A percentile compares a stretch with the other conserved stretches of the same genome.
These are phyloP conservation scores for Metschnikowia lochheadii DNA, from an alignment of 805 yeast species.

Conservation along the genomic window DNA sequence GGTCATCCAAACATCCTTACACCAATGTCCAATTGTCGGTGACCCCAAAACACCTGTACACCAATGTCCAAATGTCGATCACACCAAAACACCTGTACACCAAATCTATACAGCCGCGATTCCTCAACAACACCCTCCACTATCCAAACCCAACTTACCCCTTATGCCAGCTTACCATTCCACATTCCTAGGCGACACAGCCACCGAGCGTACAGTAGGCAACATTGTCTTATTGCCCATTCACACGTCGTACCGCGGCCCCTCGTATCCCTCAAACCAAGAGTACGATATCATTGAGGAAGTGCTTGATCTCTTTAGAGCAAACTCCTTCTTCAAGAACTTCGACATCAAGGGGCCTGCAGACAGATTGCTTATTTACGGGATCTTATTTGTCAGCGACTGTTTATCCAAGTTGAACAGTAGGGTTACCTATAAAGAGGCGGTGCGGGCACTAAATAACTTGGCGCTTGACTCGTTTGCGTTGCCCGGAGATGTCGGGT, in stretches of 20 bases:
- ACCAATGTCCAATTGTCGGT: no score
- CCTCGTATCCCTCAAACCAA: constrained; percentile 72
- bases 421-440: constrained; percentile 51
- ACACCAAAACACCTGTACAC: neutral
- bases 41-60: no score
- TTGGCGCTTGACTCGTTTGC: constrained; percentile 83
- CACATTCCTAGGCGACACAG: constrained; percentile 58
- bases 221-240: constrained; percentile 84
- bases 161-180: constrained; percentile 70
- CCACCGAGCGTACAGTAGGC: constrained; percentile 55
- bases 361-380: constrained; percentile 89
- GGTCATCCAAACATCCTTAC: no score
- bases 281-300: constrained; percentile 91
- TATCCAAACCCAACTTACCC: neutral
- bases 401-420: constrained; percentile 63
- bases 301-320: constrained; percentile 83
- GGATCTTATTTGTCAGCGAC: constrained; percentile 83
- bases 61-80: no score
- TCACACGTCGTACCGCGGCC: constrained; percentile 82
- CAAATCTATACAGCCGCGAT: neutral
- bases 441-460: constrained; percentile 68
- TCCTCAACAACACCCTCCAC: neutral
- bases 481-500: constrained; percentile 92
- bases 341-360: constrained; percentile 96
- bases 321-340: constrained; percentile 93